phyloP scores from a whole-genome alignment of 2,329 filamentous ascomycete species.

The Arthrocladium fulminans region DNA sequence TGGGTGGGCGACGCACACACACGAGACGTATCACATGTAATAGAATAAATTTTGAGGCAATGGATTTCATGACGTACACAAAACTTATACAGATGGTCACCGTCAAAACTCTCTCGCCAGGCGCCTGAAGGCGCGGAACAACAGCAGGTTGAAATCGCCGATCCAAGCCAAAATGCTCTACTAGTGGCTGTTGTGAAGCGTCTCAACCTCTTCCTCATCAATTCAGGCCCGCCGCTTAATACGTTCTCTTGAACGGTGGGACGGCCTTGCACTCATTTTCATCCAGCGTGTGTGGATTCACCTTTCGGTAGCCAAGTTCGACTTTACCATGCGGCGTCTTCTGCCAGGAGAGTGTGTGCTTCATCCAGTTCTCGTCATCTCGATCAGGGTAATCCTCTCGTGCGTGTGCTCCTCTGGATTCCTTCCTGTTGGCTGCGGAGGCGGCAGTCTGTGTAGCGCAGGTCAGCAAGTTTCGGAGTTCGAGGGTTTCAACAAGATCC shows the following conservation, averaged over 20 bases:
- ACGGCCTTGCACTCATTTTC: constrained; percentile 94
- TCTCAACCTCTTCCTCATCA: background rate
- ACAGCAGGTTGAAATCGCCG: too few relatives aligned
- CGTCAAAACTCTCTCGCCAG: too few relatives aligned
- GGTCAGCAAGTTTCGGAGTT: constrained; percentile 88
- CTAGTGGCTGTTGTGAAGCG: background rate
- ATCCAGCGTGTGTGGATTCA: constrained; percentile 75
- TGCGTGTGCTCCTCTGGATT: constrained; percentile 93
- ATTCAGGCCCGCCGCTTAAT: constrained; percentile 28
- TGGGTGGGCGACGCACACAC: too few relatives aligned
- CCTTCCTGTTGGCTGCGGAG: constrained; percentile 86
- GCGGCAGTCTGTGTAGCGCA: constrained; percentile 87
- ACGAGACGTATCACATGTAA: too few relatives aligned
- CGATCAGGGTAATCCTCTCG: constrained; percentile 94
- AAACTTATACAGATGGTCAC: too few relatives aligned
- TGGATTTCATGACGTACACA: too few relatives aligned
- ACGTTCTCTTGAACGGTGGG: constrained; percentile 76
- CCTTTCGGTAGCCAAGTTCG: constrained; percentile 75
- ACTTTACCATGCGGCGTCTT: constrained; percentile 81
- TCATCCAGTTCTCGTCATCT: constrained; percentile 97
- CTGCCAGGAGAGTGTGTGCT: constrained; percentile 96
- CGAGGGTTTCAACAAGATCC: constrained; percentile 90
- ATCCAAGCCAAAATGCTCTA: background rate
- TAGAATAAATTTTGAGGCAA: too few relatives aligned
- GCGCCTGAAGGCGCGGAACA: too few relatives aligned